Conservation (phyloP, 2,329 filamentous ascomycete species). For the Malbranchea cinnamomea region DNA sequence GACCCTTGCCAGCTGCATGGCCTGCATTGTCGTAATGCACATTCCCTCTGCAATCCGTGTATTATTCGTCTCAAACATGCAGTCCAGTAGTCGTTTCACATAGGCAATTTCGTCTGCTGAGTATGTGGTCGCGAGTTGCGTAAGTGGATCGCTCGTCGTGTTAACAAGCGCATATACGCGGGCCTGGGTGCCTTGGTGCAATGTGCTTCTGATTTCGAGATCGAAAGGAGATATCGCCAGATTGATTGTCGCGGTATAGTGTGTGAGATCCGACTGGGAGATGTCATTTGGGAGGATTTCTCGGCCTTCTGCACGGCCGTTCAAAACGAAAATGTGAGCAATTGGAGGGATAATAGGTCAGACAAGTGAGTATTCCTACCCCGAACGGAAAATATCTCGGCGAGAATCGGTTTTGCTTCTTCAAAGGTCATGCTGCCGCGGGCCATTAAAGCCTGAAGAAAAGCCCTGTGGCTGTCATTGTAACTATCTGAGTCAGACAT, state of each 20-base stretch:
- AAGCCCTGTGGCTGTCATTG: slow-evolving; percentile 63
- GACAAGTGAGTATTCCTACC: slow-evolving; percentile 18
- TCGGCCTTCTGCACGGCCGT: slow-evolving; percentile 27
- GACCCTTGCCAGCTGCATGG: slow-evolving; percentile 48
- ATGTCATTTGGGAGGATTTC: slow-evolving; percentile 46
- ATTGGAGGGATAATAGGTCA: background rate
- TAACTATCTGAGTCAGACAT: slow-evolving; percentile 25
- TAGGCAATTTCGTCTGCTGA: slow-evolving; percentile 75
- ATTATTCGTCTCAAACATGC: slow-evolving; percentile 85
- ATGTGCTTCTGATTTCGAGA: slow-evolving; percentile 64
- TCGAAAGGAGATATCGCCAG: slow-evolving; percentile 64
- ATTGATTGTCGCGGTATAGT: slow-evolving; percentile 57
- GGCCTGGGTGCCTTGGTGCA: slow-evolving; percentile 49
- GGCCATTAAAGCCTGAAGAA: slow-evolving; percentile 76
- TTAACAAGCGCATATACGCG: slow-evolving; percentile 79
- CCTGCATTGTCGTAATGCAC: slow-evolving; percentile 66
- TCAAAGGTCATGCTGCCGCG: slow-evolving; percentile 61
- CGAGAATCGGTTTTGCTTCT: slow-evolving; percentile 59
- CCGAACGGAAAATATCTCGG: slow-evolving; percentile 54
- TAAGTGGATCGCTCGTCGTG: slow-evolving; percentile 67
- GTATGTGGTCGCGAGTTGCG: slow-evolving; percentile 72
- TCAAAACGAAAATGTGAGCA: background rate
- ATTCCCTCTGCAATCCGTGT: slow-evolving; percentile 65
- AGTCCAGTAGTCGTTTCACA: slow-evolving; percentile 73
- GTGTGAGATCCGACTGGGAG: slow-evolving; percentile 49